Evolutionary conservation across 129 eudicot species (phyloP).

Genomic region (Erigeron canadensis): DNA sequence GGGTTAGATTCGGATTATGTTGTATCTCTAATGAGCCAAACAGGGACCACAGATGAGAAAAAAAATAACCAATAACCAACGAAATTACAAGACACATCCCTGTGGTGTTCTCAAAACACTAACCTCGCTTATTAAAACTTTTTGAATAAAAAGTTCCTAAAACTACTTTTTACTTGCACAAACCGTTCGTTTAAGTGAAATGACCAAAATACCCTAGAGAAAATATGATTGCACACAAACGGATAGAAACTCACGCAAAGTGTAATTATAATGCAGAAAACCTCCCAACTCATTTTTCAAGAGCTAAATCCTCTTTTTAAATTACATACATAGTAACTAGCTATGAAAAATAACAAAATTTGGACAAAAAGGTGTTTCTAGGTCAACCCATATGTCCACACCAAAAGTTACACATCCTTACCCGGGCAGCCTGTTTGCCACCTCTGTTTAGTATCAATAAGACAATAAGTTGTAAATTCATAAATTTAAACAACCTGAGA

Average conservation of each 20-base stretch:
- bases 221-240: too few species aligned
- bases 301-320: neutral
- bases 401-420: neutral
- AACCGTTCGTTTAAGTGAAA: too few species aligned
- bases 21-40: neutral
- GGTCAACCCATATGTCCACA: neutral
- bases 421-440: neutral
- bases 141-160: too few species aligned
- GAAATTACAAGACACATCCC: too few species aligned
- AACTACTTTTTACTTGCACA: too few species aligned
- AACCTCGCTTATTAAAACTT: too few species aligned
- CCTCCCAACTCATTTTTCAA: neutral
- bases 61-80: too few species aligned
- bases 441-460: neutral
- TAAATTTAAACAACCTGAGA: conserved; percentile 4
- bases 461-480: neutral
- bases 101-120: too few species aligned
- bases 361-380: neutral
- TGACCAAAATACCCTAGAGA: too few species aligned
- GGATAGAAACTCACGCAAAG: neutral
- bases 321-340: neutral
- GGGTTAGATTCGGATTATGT: neutral
- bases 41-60: too few species aligned
- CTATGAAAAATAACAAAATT: neutral
- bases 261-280: neutral